Evolutionary conservation across 495 filamentous ascomycete species (phyloP).

Genomic region (Geoglossum glabrum): DNA sequence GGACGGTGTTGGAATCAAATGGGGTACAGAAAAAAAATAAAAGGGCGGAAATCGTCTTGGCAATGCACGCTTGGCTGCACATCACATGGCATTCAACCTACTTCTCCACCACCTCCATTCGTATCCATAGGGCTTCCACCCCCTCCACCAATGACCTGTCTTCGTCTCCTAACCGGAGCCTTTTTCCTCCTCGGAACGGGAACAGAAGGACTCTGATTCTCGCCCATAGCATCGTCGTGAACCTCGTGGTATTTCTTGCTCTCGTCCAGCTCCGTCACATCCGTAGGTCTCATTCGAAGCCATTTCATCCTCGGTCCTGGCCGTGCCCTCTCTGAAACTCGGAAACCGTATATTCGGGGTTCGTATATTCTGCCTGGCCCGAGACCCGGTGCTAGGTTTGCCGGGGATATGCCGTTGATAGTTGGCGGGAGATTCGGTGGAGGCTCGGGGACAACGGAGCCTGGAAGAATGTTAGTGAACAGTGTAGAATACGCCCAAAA

Average conservation of each 20-base stretch:
- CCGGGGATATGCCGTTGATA: slow-evolving; percentile 68
- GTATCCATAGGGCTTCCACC: slow-evolving; percentile 19
- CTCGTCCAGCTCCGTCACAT: slow-evolving; percentile 72
- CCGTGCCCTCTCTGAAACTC: slow-evolving; percentile 68
- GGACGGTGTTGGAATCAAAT: neutral
- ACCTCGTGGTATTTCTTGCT: slow-evolving; percentile 29
- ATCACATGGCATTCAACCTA: neutral
- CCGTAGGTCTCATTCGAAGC: slow-evolving; percentile 64
- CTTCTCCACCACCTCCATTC: slow-evolving; percentile 10
- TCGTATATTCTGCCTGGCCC: slow-evolving; percentile 75
- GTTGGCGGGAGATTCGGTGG: slow-evolving; percentile 28
- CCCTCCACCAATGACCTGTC: slow-evolving; percentile 2
- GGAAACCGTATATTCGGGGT: slow-evolving; percentile 89
- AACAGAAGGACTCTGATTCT: slow-evolving; percentile 1
- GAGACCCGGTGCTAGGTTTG: slow-evolving; percentile 73
- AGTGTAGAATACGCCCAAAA: neutral
- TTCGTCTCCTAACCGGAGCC: slow-evolving; percentile 11
- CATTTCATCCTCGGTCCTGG: slow-evolving; percentile 91
- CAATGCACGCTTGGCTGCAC: neutral
- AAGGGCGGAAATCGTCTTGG: neutral
- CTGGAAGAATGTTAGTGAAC: neutral
- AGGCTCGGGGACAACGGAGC: neutral
- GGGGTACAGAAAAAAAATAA: neutral
- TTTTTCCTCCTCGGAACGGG: slow-evolving; percentile 11
- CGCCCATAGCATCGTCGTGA: slow-evolving; percentile 6